phyloP scores from a whole-genome alignment of 2,329 filamentous ascomycete species.

The Penicillium sp. region DNA sequence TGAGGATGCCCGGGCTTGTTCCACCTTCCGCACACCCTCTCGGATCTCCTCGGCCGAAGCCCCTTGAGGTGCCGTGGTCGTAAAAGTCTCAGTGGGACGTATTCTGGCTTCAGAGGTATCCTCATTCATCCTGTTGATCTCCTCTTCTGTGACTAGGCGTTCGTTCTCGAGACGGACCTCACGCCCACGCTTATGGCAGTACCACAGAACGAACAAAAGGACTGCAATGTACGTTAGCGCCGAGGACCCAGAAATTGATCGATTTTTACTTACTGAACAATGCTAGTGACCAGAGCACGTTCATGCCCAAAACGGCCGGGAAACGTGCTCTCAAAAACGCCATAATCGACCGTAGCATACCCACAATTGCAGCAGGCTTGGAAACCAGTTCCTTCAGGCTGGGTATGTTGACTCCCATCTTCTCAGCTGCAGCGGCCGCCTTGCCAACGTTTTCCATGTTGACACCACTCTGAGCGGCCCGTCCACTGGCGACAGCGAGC shows the following conservation, averaged over 20 bases:
- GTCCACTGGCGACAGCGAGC: slow-evolving; percentile 74
- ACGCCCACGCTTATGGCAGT: slow-evolving; percentile 91
- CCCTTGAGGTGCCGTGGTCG: slow-evolving; percentile 43
- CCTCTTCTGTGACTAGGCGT: slow-evolving; percentile 47
- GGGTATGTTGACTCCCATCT: slow-evolving; percentile 66
- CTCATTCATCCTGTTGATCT: slow-evolving; percentile 42
- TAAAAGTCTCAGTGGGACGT: slow-evolving; percentile 37
- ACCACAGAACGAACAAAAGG: slow-evolving; percentile 93
- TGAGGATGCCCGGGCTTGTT: slow-evolving; percentile 33
- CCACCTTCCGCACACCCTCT: slow-evolving; percentile 41
- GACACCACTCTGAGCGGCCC: slow-evolving; percentile 59
- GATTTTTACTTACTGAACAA: slow-evolving; percentile 70
- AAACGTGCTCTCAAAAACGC: slow-evolving; percentile 83
- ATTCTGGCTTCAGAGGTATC: slow-evolving; percentile 32
- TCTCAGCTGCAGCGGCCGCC: slow-evolving; percentile 61
- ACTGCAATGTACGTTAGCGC: slow-evolving; percentile 50
- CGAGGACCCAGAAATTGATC: not conserved
- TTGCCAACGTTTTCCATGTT: slow-evolving; percentile 53
- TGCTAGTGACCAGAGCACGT: slow-evolving; percentile 85
- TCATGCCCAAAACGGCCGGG: slow-evolving; percentile 88
- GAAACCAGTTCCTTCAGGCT: slow-evolving; percentile 77
- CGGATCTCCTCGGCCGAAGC: slow-evolving; percentile 42
- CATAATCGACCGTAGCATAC: slow-evolving; percentile 85
- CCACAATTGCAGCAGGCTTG: slow-evolving; percentile 81
- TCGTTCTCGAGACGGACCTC: slow-evolving; percentile 76